A percentile compares a stretch with the other conserved stretches of the same genome.
Evolutionary conservation across 352 stramenopile genomes (phyloP).

Genomic region (Pythium utonaiense): DNA sequence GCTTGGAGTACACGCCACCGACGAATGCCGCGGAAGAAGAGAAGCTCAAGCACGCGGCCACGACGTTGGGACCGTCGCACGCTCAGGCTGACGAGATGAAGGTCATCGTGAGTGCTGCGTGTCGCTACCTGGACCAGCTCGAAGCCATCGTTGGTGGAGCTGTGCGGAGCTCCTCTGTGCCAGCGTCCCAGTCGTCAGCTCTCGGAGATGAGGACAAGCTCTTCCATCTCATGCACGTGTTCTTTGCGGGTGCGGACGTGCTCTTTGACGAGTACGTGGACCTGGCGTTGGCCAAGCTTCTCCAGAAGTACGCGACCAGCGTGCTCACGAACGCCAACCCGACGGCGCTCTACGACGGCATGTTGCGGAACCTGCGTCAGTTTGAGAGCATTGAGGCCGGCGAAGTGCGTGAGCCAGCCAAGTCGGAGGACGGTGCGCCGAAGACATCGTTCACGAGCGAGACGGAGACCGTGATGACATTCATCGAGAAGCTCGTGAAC

Average conservation of each 20-base stretch:
- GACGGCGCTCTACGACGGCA: constrained; percentile 36
- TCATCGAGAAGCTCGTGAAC: constrained; percentile 58
- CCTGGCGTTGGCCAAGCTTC: constrained; percentile 39
- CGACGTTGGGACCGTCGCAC: constrained; percentile 27
- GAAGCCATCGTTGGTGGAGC: constrained; percentile 24
- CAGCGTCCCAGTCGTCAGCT: neutral
- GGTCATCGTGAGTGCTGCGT: constrained; percentile 64
- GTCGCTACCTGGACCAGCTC: constrained; percentile 58
- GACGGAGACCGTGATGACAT: constrained; percentile 55
- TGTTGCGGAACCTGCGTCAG: constrained; percentile 47
- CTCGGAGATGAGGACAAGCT: constrained; percentile 63
- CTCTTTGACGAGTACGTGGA: constrained; percentile 69
- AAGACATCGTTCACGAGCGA: constrained; percentile 40
- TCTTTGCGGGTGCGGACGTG: constrained; percentile 68
- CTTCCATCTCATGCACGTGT: constrained; percentile 69
- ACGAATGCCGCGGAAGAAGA: constrained; percentile 14
- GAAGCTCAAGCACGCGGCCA: constrained; percentile 11
- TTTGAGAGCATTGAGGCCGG: constrained; percentile 37
- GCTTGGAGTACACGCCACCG: constrained; percentile 49
- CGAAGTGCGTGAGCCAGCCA: constrained; percentile 6
- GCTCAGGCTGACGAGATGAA: constrained; percentile 69
- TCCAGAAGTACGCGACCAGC: constrained; percentile 39
- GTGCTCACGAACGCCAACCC: constrained; percentile 11
- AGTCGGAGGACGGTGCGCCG: constrained; percentile 5
- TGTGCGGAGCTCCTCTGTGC: constrained; percentile 17